Evolutionary conservation across 768 basidiomycete species (phyloP).

Genomic region (Naganishia friedmannii): DNA sequence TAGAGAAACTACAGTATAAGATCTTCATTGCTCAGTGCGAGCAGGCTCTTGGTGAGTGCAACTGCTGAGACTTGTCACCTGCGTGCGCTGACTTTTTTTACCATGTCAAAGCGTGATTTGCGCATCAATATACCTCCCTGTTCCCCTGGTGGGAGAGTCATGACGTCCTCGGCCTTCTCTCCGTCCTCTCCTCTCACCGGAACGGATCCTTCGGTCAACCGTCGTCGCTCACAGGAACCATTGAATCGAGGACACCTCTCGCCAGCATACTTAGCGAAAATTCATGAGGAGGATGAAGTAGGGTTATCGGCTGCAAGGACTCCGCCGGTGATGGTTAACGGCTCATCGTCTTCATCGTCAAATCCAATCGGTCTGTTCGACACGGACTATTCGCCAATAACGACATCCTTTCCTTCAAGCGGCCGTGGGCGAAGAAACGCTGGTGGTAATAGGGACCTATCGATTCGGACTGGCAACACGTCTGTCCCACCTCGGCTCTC

Average conservation of each 20-base stretch:
- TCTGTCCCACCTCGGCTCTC: not conserved
- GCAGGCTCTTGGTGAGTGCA: not conserved
- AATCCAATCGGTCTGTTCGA: conserved; percentile 2
- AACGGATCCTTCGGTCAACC: not conserved
- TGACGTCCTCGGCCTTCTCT: not conserved
- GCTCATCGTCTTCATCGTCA: not conserved
- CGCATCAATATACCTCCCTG: not conserved
- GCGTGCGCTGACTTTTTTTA: not conserved
- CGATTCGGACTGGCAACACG: not conserved
- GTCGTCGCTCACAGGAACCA: conserved; percentile 16
- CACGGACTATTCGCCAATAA: not conserved
- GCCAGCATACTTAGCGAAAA: conserved; percentile 5
- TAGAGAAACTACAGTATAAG: not conserved
- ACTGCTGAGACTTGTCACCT: not conserved
- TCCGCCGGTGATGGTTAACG: not conserved
- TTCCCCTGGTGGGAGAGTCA: conserved; percentile 4
- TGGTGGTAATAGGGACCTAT: not conserved
- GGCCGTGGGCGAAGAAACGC: not conserved
- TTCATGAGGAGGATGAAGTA: conserved; percentile 10
- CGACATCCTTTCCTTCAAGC: not conserved
- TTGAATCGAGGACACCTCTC: conserved; percentile 6
- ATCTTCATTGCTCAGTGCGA: not conserved
- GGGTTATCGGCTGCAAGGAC: not conserved
- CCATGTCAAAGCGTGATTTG: not conserved
- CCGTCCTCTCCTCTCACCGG: conserved; percentile 13